Evolutionary conservation across 257 asterid genomes (phyloP).

Genomic region (Solanum appendiculatum): DNA sequence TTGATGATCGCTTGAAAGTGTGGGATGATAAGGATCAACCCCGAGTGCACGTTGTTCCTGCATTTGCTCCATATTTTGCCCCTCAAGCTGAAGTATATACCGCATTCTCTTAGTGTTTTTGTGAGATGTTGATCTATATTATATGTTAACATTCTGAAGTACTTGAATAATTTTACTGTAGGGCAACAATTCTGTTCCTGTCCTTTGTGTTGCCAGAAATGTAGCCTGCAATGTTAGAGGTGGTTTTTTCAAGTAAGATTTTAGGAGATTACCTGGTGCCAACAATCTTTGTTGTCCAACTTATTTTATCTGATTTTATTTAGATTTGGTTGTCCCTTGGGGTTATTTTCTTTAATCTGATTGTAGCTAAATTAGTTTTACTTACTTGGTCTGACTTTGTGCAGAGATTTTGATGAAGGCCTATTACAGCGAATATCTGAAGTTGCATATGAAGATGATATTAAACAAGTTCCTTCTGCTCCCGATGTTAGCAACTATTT

Average conservation of each 20-base stretch:
- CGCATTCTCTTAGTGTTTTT: not conserved
- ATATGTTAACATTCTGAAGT: slow-evolving; percentile 6
- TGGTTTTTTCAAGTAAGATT: slow-evolving; percentile 89
- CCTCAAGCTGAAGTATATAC: slow-evolving; percentile 91
- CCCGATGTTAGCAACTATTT: slow-evolving; percentile 91
- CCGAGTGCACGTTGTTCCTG: slow-evolving; percentile 96
- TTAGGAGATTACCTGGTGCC: not conserved
- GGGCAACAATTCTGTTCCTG: slow-evolving; percentile 80
- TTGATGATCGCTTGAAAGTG: slow-evolving; percentile 93
- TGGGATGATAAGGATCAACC: slow-evolving; percentile 99
- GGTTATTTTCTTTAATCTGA: not conserved
- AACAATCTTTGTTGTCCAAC: not conserved
- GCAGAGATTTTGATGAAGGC: slow-evolving; percentile 89
- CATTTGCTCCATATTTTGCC: slow-evolving; percentile 93
- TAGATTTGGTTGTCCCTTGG: slow-evolving; percentile 1
- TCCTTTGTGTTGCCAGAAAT: slow-evolving; percentile 93
- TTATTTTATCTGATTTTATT: not conserved
- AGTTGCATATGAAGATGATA: slow-evolving; percentile 78
- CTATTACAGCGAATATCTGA: slow-evolving; percentile 61
- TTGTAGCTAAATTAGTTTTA: slow-evolving; percentile 8
- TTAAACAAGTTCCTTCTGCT: slow-evolving; percentile 44
- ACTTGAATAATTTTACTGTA: slow-evolving; percentile 16
- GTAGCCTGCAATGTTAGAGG: slow-evolving; percentile 98
- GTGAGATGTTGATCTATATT: not conserved
- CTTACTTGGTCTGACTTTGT: slow-evolving; percentile 12